phyloP scores from a whole-genome alignment of 139 green algal genomes.

The Pleodorina starrii region DNA sequence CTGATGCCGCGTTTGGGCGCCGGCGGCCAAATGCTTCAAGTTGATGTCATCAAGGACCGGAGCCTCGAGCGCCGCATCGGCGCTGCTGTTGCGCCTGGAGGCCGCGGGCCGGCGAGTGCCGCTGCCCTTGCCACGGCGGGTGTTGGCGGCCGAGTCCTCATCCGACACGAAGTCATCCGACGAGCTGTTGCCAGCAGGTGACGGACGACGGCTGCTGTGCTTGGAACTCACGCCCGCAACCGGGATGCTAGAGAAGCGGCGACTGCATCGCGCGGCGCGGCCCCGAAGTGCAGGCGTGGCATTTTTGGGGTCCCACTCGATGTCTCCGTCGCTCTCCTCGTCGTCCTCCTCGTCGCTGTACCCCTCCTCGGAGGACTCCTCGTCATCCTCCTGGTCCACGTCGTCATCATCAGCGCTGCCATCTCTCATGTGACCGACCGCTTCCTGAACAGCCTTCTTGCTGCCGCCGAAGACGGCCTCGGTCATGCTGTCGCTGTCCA shows the following conservation, averaged over 20 bases:
- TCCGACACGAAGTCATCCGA: no score
- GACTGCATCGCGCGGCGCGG: neutral
- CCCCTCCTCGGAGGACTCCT: neutral
- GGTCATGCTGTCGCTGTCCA: no score
- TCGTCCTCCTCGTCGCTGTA: conserved; percentile 11
- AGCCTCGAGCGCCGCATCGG: neutral
- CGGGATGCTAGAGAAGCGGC: neutral
- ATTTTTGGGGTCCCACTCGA: conserved; percentile 65
- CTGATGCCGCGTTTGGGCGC: conserved; percentile 31
- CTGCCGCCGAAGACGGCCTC: no score
- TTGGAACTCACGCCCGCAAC: neutral
- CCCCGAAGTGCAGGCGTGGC: conserved; percentile 57
- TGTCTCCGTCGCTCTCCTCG: conserved; percentile 30
- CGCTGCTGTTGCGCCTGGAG: neutral
- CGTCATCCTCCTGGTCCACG: neutral
- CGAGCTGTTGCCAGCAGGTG: neutral
- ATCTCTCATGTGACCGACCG: no score
- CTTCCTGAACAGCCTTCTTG: no score
- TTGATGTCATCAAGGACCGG: conserved; percentile 32
- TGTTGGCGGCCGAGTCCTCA: no score
- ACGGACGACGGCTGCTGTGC: neutral
- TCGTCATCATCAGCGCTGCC: conserved; percentile 31
- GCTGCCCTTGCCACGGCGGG: neutral
- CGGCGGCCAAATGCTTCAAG: conserved; percentile 36
- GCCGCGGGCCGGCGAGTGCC: neutral